Evolutionary conservation across 1,284 basidiomycete species (phyloP).

Genomic region (Earliella scabrosa): DNA sequence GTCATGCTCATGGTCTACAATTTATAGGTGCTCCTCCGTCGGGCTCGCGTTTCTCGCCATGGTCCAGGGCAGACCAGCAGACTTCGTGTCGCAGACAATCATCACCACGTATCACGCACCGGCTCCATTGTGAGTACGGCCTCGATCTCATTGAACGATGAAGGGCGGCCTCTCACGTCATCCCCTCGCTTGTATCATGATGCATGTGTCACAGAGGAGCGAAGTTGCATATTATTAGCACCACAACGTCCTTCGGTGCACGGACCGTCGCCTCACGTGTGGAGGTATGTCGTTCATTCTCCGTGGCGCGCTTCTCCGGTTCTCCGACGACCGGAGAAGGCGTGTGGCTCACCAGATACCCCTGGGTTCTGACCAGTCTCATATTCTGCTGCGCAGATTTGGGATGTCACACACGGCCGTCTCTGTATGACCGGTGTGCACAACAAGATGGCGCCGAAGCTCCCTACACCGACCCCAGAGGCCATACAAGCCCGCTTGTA

Average conservation of each 20-base stretch:
- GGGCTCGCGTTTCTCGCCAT: constrained; percentile 45
- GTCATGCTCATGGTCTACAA: too few relatives aligned
- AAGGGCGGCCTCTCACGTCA: too few relatives aligned
- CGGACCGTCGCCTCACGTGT: constrained; percentile 48
- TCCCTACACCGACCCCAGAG: constrained; percentile 8
- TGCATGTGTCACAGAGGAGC: constrained; percentile 39
- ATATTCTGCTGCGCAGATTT: constrained; percentile 26
- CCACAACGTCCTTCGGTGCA: constrained; percentile 45
- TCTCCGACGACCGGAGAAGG: neutral
- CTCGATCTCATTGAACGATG: too few relatives aligned
- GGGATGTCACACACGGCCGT: constrained; percentile 35
- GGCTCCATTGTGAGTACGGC: constrained; percentile 35
- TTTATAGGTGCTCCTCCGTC: constrained; percentile 45
- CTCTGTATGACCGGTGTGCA: constrained; percentile 52
- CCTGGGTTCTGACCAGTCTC: too few relatives aligned
- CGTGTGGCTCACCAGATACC: too few relatives aligned
- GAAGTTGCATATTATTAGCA: constrained; percentile 47
- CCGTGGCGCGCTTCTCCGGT: neutral
- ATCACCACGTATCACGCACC: constrained; percentile 53
- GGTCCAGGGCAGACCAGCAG: constrained; percentile 31
- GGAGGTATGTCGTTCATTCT: constrained; percentile 43
- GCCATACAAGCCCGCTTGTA: neutral
- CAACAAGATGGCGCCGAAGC: constrained; percentile 33
- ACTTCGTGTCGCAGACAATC: constrained; percentile 56
- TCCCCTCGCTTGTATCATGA: neutral